Evolutionary conservation across 352 stramenopile species (phyloP).

Genomic region (Phytophthora capsici): DNA sequence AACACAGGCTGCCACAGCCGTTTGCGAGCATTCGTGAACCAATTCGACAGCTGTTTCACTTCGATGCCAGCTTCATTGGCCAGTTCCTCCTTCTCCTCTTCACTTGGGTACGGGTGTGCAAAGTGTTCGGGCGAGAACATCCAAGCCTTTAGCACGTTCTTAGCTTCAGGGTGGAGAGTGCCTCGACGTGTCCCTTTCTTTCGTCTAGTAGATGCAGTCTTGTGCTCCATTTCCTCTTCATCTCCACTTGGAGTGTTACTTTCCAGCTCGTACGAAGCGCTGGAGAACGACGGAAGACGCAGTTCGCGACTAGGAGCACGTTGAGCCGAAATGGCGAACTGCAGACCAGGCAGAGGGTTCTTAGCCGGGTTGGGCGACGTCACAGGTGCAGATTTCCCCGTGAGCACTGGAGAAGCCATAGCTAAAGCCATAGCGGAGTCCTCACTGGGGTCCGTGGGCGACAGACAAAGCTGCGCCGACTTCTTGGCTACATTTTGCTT

Average conservation of each 20-base stretch:
- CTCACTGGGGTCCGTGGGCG: conserved; percentile 38
- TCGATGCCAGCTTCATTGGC: conserved; percentile 82
- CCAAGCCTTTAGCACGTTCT: conserved; percentile 89
- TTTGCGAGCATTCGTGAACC: conserved; percentile 91
- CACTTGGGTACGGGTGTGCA: conserved; percentile 86
- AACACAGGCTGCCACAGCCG: conserved; percentile 87
- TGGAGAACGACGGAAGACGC: conserved; percentile 61
- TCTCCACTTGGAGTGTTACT: conserved; percentile 32
- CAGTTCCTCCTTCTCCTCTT: conserved; percentile 89
- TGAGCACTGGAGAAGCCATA: conserved; percentile 51
- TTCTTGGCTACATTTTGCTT: conserved; percentile 16
- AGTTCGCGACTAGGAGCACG: conserved; percentile 47
- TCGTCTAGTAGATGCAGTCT: conserved; percentile 31
- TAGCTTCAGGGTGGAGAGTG: conserved; percentile 83
- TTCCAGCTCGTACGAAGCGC: conserved; percentile 43
- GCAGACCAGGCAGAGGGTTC: conserved; percentile 65
- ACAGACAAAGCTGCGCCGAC: conserved; percentile 31
- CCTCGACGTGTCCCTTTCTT: conserved; percentile 87
- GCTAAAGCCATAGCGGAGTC: conserved; percentile 18
- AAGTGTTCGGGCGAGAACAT: conserved; percentile 92
- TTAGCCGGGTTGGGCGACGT: conserved; percentile 55
- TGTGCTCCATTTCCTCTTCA: conserved; percentile 32
- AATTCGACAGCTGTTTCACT: conserved; percentile 91
- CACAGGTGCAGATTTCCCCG: conserved; percentile 39
- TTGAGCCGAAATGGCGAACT: conserved; percentile 67